phyloP scores from a whole-genome alignment of 495 filamentous ascomycete genomes.

The Penicillium herquei region DNA sequence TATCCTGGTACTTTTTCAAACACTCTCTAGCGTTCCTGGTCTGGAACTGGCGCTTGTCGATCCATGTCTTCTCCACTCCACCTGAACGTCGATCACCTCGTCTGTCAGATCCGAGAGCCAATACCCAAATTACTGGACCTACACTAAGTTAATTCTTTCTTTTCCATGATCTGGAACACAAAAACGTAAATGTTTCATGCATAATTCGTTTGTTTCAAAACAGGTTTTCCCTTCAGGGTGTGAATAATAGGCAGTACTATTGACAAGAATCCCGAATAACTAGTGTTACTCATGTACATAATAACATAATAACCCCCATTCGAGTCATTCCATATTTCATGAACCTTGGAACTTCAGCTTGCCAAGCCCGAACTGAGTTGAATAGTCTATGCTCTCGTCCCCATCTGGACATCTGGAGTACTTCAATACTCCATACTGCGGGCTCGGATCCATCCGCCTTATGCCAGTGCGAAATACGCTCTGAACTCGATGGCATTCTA shows the following conservation, averaged over 20 bases:
- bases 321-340: too few species aligned
- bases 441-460: too few species aligned
- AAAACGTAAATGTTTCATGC: slow-evolving; percentile 9
- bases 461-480: too few species aligned
- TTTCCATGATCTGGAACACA: neutral
- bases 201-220: slow-evolving; percentile 3
- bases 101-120: neutral
- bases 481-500: too few species aligned
- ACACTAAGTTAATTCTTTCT: neutral
- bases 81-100: slow-evolving; percentile 14
- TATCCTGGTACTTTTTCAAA: too few species aligned
- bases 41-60: slow-evolving; percentile 4
- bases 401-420: too few species aligned
- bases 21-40: neutral
- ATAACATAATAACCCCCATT: too few species aligned
- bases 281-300: neutral
- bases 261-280: neutral
- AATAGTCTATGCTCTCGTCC: too few species aligned
- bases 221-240: slow-evolving; percentile 1
- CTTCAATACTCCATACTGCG: too few species aligned
- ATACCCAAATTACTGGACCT: neutral
- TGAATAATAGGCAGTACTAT: slow-evolving; percentile 8
- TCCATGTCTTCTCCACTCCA: slow-evolving; percentile 9
- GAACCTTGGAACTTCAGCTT: neutral
- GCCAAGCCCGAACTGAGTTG: neutral